phyloP scores from a whole-genome alignment of 306 rosid species.

The Malus orientalis region DNA sequence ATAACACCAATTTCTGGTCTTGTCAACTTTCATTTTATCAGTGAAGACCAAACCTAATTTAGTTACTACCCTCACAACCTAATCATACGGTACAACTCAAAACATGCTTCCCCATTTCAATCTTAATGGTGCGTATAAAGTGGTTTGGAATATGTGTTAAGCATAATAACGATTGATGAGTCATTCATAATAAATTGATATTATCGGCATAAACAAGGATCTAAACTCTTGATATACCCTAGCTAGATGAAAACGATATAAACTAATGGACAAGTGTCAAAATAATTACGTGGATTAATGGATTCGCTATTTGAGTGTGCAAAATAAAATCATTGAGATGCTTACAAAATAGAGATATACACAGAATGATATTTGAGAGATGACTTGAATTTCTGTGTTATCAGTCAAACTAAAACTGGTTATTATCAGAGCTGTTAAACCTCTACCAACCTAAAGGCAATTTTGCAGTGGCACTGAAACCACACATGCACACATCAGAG shows the following conservation, averaged over 20 bases:
- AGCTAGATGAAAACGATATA: no score
- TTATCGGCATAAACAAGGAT: no score
- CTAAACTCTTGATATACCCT: no score
- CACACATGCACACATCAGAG: not conserved
- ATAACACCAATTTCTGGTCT: not conserved
- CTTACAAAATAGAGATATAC: not conserved
- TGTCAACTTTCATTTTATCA: constrained; percentile 6
- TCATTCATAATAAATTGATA: no score
- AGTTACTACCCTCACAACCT: not conserved
- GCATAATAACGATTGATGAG: no score
- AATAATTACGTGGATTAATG: not conserved
- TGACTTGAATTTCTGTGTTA: constrained; percentile 7
- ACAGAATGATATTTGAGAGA: not conserved
- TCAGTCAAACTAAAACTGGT: not conserved
- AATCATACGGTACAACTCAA: not conserved
- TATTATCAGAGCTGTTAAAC: constrained; percentile 24
- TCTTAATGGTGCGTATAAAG: no score
- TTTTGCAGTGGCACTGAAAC: not conserved
- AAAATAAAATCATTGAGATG: not conserved
- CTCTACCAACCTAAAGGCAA: constrained; percentile 12
- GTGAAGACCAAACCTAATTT: not conserved
- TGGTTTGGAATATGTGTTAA: no score
- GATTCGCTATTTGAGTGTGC: not conserved
- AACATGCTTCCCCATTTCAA: not conserved
- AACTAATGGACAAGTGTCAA: no score